These are phyloP conservation scores for Peronospora belbahrii DNA, from an alignment of 352 stramenopile species.

Conservation along the genomic window DNA sequence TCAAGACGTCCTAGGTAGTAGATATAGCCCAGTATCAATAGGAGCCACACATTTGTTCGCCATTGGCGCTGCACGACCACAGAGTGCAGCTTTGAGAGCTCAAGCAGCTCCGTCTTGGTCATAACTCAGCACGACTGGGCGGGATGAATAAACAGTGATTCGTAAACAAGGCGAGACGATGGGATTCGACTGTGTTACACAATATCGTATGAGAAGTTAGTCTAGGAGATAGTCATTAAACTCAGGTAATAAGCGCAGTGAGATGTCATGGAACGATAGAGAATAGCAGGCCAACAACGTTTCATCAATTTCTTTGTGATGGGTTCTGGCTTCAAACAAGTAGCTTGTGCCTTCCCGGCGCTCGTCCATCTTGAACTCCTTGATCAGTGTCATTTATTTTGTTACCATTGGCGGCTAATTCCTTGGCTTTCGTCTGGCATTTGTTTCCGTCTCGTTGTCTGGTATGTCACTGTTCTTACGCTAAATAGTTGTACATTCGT, in stretches of 20 bases:
- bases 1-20: slow-evolving; percentile 9
- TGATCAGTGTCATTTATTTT: background rate
- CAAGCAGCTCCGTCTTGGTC: slow-evolving; percentile 11
- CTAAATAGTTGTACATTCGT: slow-evolving; percentile 96
- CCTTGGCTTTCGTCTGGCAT: background rate
- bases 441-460: background rate
- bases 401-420: background rate
- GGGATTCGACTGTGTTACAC: background rate
- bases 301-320: no score
- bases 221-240: no score
- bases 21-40: slow-evolving; percentile 24
- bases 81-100: slow-evolving; percentile 33
- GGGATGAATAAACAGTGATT: background rate
- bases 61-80: slow-evolving; percentile 37
- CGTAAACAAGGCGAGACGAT: background rate
- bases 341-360: no score
- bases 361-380: no score
- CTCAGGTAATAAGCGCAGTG: no score
- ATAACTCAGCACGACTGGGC: slow-evolving; percentile 13
- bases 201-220: no score
- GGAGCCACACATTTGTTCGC: slow-evolving; percentile 28
- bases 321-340: no score
- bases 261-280: no score
- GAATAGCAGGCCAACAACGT: no score
- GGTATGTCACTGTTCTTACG: slow-evolving; percentile 45